phyloP scores from a whole-genome alignment of 768 basidiomycete genomes.

The Mycena haematopus region DNA sequence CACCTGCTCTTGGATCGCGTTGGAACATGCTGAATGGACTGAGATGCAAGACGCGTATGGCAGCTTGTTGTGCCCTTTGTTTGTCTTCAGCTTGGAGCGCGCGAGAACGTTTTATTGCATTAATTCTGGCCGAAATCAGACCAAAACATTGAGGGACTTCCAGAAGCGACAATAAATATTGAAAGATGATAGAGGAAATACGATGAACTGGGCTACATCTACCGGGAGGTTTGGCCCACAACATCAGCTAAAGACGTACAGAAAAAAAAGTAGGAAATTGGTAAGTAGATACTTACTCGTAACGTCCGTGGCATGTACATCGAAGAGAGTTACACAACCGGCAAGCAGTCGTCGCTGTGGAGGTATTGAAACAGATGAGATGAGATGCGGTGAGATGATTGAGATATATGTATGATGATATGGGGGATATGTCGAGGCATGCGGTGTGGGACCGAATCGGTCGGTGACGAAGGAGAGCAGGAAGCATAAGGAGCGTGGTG shows the following conservation, averaged over 20 bases:
- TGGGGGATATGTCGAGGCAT: slow-evolving; percentile 11
- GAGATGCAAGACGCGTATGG: slow-evolving; percentile 21
- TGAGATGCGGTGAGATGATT: slow-evolving; percentile 31
- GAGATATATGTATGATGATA: slow-evolving; percentile 18
- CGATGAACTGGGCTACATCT: slow-evolving; percentile 21
- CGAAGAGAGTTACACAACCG: slow-evolving; percentile 24
- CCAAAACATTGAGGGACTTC: slow-evolving; percentile 10
- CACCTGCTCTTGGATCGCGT: slow-evolving; percentile 90
- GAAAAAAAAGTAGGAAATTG: slow-evolving; percentile 5
- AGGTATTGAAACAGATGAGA: slow-evolving; percentile 28
- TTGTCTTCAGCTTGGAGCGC: not conserved
- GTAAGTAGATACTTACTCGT: slow-evolving; percentile 11
- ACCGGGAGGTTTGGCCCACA: slow-evolving; percentile 17
- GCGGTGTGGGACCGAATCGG: slow-evolving; percentile 3
- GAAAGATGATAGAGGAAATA: slow-evolving; percentile 17
- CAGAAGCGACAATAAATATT: slow-evolving; percentile 31
- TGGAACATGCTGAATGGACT: slow-evolving; percentile 66
- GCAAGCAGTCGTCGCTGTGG: slow-evolving; percentile 28
- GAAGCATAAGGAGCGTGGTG: slow-evolving; percentile 31
- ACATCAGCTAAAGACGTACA: slow-evolving; percentile 20
- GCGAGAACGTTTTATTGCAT: too few species aligned
- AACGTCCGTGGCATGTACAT: slow-evolving; percentile 25
- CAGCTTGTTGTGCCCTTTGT: slow-evolving; percentile 5
- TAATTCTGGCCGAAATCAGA: not conserved
- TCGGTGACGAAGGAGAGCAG: slow-evolving; percentile 19